Percentiles rank a stretch among this genome's conserved stretches.
These are phyloP conservation scores for Zymoseptoria pseudotritici DNA, from an alignment of 2,329 filamentous ascomycete genomes.

Conservation along the genomic window DNA sequence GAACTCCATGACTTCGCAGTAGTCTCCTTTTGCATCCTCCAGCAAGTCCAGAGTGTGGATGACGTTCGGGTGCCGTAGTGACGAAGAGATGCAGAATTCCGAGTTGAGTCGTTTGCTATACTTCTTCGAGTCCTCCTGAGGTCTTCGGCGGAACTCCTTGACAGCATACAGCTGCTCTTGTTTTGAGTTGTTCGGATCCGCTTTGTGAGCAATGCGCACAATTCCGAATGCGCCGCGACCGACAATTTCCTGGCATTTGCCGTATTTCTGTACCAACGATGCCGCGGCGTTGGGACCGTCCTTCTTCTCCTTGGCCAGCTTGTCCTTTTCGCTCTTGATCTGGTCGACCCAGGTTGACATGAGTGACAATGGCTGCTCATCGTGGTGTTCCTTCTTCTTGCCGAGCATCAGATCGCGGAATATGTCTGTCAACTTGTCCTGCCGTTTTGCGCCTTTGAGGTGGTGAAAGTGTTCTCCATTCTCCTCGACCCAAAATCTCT, in stretches of 20 bases:
- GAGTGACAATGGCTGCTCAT: conserved; percentile 77
- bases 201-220: conserved; percentile 94
- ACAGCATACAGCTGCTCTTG: conserved; percentile 90
- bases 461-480: conserved; percentile 77
- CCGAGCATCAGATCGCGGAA: conserved; percentile 74
- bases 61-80: conserved; percentile 91
- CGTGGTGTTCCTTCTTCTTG: conserved; percentile 66
- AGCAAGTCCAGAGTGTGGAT: conserved; percentile 95
- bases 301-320: conserved; percentile 65
- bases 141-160: conserved; percentile 92
- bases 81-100: conserved; percentile 97
- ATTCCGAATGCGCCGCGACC: conserved; percentile 95
- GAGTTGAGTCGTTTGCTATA: conserved; percentile 96
- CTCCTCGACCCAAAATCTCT: conserved; percentile 51
- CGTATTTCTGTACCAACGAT: conserved; percentile 90
- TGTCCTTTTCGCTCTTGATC: conserved; percentile 78
- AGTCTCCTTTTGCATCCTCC: conserved; percentile 93
- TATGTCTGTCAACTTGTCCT: conserved; percentile 92
- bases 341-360: conserved; percentile 97
- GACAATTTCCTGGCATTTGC: conserved; percentile 95
- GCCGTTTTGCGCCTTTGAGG: conserved; percentile 79
- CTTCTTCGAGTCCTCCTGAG: conserved; percentile 91
- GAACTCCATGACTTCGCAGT: conserved; percentile 99
- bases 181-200: conserved; percentile 67
- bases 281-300: conserved; percentile 65